phyloP scores from a whole-genome alignment of 2,329 filamentous ascomycete species.

The Diaporthe humulicola region DNA sequence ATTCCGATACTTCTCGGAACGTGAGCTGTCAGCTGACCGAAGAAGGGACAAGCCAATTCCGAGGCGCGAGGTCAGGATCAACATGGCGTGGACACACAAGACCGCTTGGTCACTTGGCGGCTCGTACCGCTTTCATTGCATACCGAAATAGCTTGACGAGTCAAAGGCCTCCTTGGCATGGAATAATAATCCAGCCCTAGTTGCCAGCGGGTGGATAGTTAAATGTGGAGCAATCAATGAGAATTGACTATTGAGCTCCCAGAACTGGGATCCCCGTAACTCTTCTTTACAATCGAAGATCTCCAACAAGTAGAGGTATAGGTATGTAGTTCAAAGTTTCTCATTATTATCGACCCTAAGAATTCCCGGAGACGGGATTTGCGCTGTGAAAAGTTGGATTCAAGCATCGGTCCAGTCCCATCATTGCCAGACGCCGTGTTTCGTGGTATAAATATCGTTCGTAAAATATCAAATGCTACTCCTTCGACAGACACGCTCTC shows the following conservation, averaged over 20 bases:
- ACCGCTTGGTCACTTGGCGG: slow-evolving; percentile 4
- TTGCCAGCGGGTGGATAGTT: not conserved
- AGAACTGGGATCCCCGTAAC: not conserved
- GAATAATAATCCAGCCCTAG: not conserved
- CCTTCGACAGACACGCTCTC: not conserved
- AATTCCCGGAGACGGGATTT: fast-evolving
- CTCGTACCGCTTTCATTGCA: not conserved
- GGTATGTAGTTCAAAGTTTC: not conserved
- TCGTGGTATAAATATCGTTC: not conserved
- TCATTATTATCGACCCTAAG: not conserved
- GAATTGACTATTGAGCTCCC: fast-evolving
- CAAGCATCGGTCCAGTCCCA: not conserved
- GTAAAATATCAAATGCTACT: not conserved
- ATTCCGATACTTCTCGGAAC: not conserved
- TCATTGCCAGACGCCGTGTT: not conserved
- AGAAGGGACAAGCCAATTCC: not conserved
- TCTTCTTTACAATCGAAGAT: not conserved
- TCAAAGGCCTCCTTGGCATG: not conserved
- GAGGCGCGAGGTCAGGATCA: not conserved
- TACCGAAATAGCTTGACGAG: not conserved
- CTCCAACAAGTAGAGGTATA: not conserved
- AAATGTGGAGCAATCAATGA: not conserved
- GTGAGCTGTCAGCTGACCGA: not conserved
- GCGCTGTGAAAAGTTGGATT: not conserved
- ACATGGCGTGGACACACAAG: not conserved